Base-by-base conservation (phyloP, 768 basidiomycete species). In the Suillus fuscotomentosus region DNA sequence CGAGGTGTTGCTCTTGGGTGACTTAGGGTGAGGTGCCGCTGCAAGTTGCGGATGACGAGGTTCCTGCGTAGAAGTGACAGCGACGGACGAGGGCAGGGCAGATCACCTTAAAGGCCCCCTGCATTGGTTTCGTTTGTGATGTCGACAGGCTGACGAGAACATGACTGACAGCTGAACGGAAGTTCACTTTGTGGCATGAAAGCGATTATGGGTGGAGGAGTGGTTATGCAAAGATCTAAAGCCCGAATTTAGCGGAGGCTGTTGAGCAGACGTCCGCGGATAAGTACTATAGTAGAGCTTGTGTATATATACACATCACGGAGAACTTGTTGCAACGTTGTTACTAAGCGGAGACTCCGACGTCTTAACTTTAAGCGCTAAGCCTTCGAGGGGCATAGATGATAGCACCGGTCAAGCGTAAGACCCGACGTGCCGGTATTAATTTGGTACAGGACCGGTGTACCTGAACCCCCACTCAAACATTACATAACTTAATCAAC, bases 71-170 rank as follows among this genome's bases (percentile, higher is more conserved):
- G 71, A 72, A 22, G 73, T 88, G 51, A 70, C 77, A 22, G 79
- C 89, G 3, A 81, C 82, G 27, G 79, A 84, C 54, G 76, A 86
- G 42, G 89, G 90, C 70, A 74, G 75, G 34, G 80, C 83, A 67
- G 80, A 84, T 54, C 90, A 92, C 74, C 77, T 84, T 48, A 71
- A 79, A 55, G 77, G 78, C 22, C 75, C 92, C 24, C 91, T 91
- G 62, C 71, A 88, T 79, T 31, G 10, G 13, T 24, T 36, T 41
- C 41, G 4, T 24, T 17, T 41, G 15, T 41, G 20, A 15, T 27
- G 22, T 39, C 24, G 22, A 38, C 39, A 15, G 15, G 5, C 22
- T 57, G 22, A 57, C 15, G 9, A 17, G 22, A 13, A 57, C 22
- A 9, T 38, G 14, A 15, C 14, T 24, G 38, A 39, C 22, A 57